Evolutionary conservation across 2,329 filamentous ascomycete species (phyloP).

Genomic region (Neopestalotiopsis sp.): DNA sequence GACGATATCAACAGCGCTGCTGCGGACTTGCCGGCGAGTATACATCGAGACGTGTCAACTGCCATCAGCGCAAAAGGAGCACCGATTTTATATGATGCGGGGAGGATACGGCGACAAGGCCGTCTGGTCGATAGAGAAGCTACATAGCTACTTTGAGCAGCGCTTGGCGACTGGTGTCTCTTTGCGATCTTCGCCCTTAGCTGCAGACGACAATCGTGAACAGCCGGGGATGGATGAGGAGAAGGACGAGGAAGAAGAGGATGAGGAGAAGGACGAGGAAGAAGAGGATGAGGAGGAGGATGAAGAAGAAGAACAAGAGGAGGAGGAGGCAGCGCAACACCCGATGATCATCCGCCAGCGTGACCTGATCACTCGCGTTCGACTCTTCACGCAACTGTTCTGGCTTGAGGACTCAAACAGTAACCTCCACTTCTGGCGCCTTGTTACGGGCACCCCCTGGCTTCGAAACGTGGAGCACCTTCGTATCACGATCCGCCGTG

Average conservation of each 20-base stretch:
- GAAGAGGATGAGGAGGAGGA: too few relatives aligned
- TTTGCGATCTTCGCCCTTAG: conserved; percentile 22
- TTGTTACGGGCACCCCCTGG: conserved; percentile 18
- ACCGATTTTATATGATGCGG: conserved; percentile 33
- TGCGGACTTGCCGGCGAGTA: conserved; percentile 39
- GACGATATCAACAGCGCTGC: conserved; percentile 28
- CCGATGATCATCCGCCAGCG: conserved; percentile 1
- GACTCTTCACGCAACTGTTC: conserved; percentile 27
- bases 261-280: too few relatives aligned
- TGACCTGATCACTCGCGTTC: conserved; percentile 24
- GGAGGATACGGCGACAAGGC: conserved; percentile 16
- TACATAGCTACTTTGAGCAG: conserved; percentile 23
- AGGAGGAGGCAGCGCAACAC: conserved; percentile 16
- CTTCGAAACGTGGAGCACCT: conserved; percentile 31
- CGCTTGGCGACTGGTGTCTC: conserved; percentile 17
- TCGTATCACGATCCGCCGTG: conserved; percentile 38
- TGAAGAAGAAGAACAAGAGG: too few relatives aligned
- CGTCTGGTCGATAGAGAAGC: conserved; percentile 6
- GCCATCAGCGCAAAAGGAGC: conserved; percentile 34
- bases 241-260: too few relatives aligned
- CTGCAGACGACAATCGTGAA: not conserved
- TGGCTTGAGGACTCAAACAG: conserved; percentile 29
- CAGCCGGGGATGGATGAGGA: conserved; percentile 15
- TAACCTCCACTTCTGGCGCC: conserved; percentile 15
- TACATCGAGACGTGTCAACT: conserved; percentile 38